These are phyloP conservation scores for Fragaria vesca DNA, from an alignment of 306 rosid genomes.

Conservation along the genomic window DNA sequence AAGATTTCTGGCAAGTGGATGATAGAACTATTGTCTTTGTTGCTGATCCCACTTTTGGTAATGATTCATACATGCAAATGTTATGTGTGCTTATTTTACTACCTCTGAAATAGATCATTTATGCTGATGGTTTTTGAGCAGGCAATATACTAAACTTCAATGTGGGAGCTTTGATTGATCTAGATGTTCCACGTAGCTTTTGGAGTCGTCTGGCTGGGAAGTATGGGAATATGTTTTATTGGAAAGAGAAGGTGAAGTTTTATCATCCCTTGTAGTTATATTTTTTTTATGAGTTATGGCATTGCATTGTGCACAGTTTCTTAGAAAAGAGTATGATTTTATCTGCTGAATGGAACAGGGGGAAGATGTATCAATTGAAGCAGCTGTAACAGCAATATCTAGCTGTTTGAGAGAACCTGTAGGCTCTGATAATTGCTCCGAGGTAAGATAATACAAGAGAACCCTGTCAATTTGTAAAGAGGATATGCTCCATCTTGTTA, in stretches of 20 bases:
- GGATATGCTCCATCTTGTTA: not conserved
- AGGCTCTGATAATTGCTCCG: slow-evolving; percentile 78
- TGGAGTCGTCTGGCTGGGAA: slow-evolving; percentile 98
- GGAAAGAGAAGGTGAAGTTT: slow-evolving; percentile 82
- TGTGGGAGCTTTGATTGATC: slow-evolving; percentile 80
- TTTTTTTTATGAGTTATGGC: not conserved
- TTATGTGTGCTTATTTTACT: not conserved
- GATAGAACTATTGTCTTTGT: slow-evolving; percentile 94
- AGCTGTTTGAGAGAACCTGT: slow-evolving; percentile 88
- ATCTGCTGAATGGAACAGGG: slow-evolving; percentile 54
- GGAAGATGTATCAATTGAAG: slow-evolving; percentile 89
- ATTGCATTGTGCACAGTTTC: slow-evolving; percentile 4
- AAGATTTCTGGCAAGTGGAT: slow-evolving; percentile 95
- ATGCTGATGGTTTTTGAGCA: slow-evolving; percentile 28
- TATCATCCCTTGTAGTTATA: slow-evolving; percentile 1
- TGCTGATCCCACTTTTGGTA: slow-evolving; percentile 99
- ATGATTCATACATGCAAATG: not conserved
- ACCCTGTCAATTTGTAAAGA: slow-evolving; percentile 16
- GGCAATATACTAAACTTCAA: slow-evolving; percentile 94
- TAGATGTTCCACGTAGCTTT: slow-evolving; percentile 88
- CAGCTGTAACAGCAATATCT: slow-evolving; percentile 89
- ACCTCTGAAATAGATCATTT: slow-evolving; percentile 19
- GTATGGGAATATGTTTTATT: slow-evolving; percentile 89
- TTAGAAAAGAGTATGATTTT: not conserved
- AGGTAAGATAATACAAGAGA: slow-evolving; percentile 52